Conservation (phyloP, 2,329 filamentous ascomycete species). For the Chaetomiaceae sp. region DNA sequence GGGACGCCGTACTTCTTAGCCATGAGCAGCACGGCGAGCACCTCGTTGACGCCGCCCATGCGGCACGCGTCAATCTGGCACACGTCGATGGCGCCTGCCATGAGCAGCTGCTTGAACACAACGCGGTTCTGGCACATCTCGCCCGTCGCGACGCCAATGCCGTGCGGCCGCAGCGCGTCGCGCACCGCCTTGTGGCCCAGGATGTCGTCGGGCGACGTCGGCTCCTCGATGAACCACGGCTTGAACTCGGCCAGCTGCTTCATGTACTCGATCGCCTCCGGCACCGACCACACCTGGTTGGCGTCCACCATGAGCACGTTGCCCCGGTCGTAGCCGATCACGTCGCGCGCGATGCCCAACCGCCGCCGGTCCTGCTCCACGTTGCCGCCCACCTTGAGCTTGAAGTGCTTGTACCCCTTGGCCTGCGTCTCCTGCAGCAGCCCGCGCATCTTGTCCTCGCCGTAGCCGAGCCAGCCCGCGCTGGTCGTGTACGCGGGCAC, state of each 20-base stretch:
- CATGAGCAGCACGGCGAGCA: constrained; percentile 81
- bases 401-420: constrained; percentile 79
- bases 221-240: constrained; percentile 94
- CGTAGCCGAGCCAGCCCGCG: constrained; percentile 88
- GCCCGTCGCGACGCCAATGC: constrained; percentile 81
- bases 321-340: constrained; percentile 75
- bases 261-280: constrained; percentile 86
- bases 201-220: constrained; percentile 83
- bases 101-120: constrained; percentile 86
- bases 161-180: constrained; percentile 66
- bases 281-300: constrained; percentile 88
- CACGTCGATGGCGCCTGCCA: constrained; percentile 73
- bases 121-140: constrained; percentile 96
- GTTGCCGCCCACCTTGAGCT: constrained; percentile 77
- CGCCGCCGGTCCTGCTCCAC: constrained; percentile 66
- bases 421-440: constrained; percentile 67
- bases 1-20: constrained; percentile 73
- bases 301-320: constrained; percentile 90
- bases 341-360: constrained; percentile 66
- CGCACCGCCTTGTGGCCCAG: constrained; percentile 81
- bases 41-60: constrained; percentile 85
- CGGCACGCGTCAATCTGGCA: constrained; percentile 89
- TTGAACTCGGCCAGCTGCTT: constrained; percentile 72
- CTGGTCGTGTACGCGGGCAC: constrained; percentile 89
- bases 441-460: constrained; percentile 75